Evolutionary conservation across 495 filamentous ascomycete species (phyloP).

Genomic region (Lentithecium fluviatile): DNA sequence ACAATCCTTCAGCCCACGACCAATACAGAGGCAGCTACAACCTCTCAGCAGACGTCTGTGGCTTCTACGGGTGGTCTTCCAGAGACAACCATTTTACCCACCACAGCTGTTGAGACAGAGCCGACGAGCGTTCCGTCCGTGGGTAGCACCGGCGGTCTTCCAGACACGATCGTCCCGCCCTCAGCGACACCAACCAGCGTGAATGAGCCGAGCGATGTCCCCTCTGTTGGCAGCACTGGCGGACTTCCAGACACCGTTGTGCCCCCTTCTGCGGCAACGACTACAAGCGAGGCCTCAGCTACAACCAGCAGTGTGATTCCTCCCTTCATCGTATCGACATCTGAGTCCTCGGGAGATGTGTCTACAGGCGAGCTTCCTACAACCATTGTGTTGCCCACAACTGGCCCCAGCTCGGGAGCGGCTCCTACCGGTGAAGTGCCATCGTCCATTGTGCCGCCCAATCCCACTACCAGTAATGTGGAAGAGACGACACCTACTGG

Average conservation of each 20-base stretch:
- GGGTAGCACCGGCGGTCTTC: conserved; percentile 22
- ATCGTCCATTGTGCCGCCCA: conserved; percentile 4
- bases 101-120: not conserved
- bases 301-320: too few species aligned
- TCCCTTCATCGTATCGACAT: not conserved
- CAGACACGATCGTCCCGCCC: conserved; percentile 3
- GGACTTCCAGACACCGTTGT: not conserved
- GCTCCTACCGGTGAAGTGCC: too few species aligned
- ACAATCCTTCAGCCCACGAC: not conserved
- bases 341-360: not conserved
- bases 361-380: too few species aligned
- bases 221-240: conserved; percentile 6
- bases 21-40: too few species aligned
- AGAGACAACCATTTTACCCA: conserved; percentile 9
- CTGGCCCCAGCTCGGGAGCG: too few species aligned
- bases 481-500: not conserved
- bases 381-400: too few species aligned
- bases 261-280: too few species aligned
- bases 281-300: too few species aligned
- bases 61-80: conserved; percentile 11
- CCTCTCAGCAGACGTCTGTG: too few species aligned
- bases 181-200: not conserved
- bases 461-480: not conserved
- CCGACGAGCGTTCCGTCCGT: conserved; percentile 3
- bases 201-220: not conserved